Percentiles rank a stretch among this genome's conserved stretches.
These are phyloP conservation scores for Annulohypoxylon maeteangense DNA, from an alignment of 495 filamentous ascomycete genomes.

Conservation along the genomic window DNA sequence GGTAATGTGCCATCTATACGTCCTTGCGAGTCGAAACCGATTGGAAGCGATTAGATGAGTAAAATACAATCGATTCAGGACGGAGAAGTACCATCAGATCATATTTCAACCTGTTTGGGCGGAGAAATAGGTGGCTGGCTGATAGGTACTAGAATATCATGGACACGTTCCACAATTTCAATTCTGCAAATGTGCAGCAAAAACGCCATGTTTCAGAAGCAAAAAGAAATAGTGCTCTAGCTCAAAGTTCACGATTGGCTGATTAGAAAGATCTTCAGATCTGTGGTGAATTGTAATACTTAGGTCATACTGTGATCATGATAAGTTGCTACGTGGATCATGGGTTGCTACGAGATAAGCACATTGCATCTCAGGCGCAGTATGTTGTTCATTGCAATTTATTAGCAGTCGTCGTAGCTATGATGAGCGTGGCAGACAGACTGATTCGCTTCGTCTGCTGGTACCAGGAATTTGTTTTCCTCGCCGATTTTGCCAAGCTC, in stretches of 20 bases:
- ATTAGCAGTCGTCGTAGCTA: slow-evolving; percentile 1
- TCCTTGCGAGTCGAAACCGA: not conserved
- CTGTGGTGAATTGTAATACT: not conserved
- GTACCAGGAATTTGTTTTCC: not conserved
- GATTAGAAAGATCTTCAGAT: not conserved
- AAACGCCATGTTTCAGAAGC: not conserved
- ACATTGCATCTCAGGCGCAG: not conserved
- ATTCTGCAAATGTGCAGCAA: not conserved
- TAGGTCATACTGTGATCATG: not conserved
- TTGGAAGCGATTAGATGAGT: not conserved
- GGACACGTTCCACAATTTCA: not conserved
- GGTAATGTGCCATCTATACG: not conserved
- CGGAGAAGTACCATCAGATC: not conserved
- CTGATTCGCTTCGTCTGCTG: not conserved
- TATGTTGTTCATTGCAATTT: not conserved
- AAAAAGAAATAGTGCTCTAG: not conserved
- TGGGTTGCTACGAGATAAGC: not conserved
- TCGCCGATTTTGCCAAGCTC: not conserved
- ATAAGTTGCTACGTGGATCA: not conserved
- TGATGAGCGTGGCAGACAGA: not conserved
- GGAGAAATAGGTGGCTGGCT: not conserved
- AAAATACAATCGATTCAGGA: not conserved
- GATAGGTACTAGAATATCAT: not conserved
- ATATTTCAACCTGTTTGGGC: slow-evolving; percentile 19
- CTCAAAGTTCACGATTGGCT: too few relatives aligned